Percentiles rank a stretch among this genome's conserved stretches.
These are phyloP conservation scores for Hypoxylon rubiginosum DNA, from an alignment of 2,329 filamentous ascomycete genomes.

Conservation along the genomic window DNA sequence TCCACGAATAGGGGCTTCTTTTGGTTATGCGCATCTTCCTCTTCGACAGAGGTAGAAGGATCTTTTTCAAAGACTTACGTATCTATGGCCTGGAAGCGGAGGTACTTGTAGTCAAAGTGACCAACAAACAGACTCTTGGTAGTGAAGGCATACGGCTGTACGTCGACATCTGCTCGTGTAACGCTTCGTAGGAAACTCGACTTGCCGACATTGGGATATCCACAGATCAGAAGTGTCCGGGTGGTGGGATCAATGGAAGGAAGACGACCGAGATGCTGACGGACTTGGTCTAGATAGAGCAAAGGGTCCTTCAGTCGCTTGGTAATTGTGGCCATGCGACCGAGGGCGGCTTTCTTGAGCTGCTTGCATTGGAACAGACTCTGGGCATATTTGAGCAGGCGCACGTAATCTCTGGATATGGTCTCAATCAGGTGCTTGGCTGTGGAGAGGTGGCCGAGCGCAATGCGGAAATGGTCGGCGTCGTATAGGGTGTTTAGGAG, in stretches of 20 bases:
- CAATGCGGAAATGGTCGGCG: constrained; percentile 97
- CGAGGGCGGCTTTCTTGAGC: constrained; percentile 93
- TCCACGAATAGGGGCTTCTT: background rate
- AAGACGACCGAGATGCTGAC: constrained; percentile 96
- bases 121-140: constrained; percentile 98
- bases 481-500: constrained; percentile 98
- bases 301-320: constrained; percentile 95
- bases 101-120: constrained; percentile 97
- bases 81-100: constrained; percentile 86
- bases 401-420: constrained; percentile 95
- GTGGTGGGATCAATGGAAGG: constrained; percentile 99
- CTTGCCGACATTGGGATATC: constrained; percentile 98
- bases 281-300: constrained; percentile 94
- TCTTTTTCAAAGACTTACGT: constrained; percentile 62
- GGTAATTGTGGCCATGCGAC: constrained; percentile 98
- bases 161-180: constrained; percentile 93
- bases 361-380: constrained; percentile 99
- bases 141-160: constrained; percentile 98
- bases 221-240: constrained; percentile 93
- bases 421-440: constrained; percentile 98
- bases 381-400: constrained; percentile 95
- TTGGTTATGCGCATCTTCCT: background rate
- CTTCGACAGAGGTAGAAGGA: background rate
- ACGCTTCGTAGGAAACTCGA: constrained; percentile 94
- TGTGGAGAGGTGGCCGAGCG: constrained; percentile 93